Conservation (phyloP, 495 filamentous ascomycete genomes). For the Hypoxylon cercidicola region DNA sequence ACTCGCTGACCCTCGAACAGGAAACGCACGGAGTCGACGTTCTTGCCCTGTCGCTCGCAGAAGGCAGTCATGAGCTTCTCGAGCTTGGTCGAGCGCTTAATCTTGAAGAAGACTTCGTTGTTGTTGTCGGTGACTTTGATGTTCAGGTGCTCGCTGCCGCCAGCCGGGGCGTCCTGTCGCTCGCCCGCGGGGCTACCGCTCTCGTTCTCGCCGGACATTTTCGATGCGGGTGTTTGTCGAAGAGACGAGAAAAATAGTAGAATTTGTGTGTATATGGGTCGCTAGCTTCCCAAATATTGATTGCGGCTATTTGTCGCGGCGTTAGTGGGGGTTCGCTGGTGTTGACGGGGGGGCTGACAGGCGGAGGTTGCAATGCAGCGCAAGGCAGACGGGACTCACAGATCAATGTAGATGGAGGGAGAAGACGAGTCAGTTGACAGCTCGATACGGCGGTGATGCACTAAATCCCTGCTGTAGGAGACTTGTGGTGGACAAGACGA, state of each 20-base stretch:
- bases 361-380: slow-evolving; percentile 6
- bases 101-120: slow-evolving; percentile 99
- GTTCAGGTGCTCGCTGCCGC: slow-evolving; percentile 85
- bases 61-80: slow-evolving; percentile 99
- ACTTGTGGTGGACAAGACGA: neutral
- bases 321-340: slow-evolving; percentile 7
- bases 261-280: neutral
- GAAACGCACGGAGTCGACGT: slow-evolving; percentile 84
- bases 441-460: neutral
- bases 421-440: slow-evolving; percentile 2
- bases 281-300: slow-evolving; percentile 7
- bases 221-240: slow-evolving; percentile 41
- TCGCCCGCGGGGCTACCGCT: slow-evolving; percentile 69
- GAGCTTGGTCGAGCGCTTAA: slow-evolving; percentile 94
- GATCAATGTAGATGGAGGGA: slow-evolving; percentile 1
- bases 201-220: slow-evolving; percentile 65
- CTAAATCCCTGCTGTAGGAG: neutral
- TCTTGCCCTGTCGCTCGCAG: slow-evolving; percentile 95
- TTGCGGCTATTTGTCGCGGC: neutral
- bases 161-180: slow-evolving; percentile 46
- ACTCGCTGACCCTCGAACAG: slow-evolving; percentile 95
- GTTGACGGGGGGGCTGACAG: neutral
- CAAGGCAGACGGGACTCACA: slow-evolving; percentile 19
- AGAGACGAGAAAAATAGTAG: neutral
- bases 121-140: slow-evolving; percentile 99